These are phyloP conservation scores for Acacia pycnantha DNA, from an alignment of 331 rosid species.

Conservation along the genomic window DNA sequence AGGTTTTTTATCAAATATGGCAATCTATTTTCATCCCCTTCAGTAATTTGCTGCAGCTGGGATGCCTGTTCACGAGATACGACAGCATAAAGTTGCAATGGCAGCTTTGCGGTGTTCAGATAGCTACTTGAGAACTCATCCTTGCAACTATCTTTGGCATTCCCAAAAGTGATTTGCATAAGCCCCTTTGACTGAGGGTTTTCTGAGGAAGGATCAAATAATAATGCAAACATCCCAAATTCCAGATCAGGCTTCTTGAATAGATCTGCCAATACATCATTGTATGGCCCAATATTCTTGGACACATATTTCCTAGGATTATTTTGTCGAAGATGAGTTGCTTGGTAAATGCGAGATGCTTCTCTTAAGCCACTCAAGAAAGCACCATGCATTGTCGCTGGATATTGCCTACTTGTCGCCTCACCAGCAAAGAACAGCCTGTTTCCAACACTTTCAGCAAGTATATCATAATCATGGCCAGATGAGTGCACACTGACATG, in stretches of 20 bases:
- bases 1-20: slow-evolving; percentile 52
- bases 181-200: slow-evolving; percentile 62
- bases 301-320: slow-evolving; percentile 38
- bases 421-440: slow-evolving; percentile 92
- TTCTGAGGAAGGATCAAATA: slow-evolving; percentile 60
- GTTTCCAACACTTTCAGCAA: slow-evolving; percentile 80
- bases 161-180: slow-evolving; percentile 56
- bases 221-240: slow-evolving; percentile 60
- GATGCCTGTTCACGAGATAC: slow-evolving; percentile 70
- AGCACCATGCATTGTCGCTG: slow-evolving; percentile 99
- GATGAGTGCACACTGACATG: slow-evolving; percentile 84
- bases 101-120: slow-evolving; percentile 38
- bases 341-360: slow-evolving; percentile 67
- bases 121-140: slow-evolving; percentile 37
- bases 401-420: slow-evolving; percentile 90
- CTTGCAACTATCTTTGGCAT: slow-evolving; percentile 30
- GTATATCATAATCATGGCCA: slow-evolving; percentile 81
- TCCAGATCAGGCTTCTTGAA: slow-evolving; percentile 75
- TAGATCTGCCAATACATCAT: slow-evolving; percentile 51
- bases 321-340: slow-evolving; percentile 42
- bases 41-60: slow-evolving; percentile 44
- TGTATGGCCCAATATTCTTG: slow-evolving; percentile 53
- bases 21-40: slow-evolving; percentile 59
- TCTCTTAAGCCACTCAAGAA: slow-evolving; percentile 92
- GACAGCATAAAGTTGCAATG: slow-evolving; percentile 61